phyloP scores from a whole-genome alignment of 2,329 filamentous ascomycete species.

The Eurotiales sp. region DNA sequence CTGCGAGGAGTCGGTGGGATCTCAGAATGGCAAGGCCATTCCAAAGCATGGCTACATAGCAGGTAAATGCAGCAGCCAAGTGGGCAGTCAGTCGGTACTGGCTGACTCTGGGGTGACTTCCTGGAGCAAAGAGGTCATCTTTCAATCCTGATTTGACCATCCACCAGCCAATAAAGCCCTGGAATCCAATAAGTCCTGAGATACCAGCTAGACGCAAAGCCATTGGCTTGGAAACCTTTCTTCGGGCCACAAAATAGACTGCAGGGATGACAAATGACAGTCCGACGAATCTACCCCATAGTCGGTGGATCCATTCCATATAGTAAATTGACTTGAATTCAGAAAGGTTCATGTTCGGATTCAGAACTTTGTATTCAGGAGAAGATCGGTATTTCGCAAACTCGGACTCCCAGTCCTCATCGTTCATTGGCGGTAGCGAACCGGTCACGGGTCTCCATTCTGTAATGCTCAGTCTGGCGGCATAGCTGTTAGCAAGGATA shows the following conservation, averaged over 20 bases:
- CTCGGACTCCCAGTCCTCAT: constrained; percentile 83
- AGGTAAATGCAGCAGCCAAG: constrained; percentile 83
- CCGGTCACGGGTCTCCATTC: constrained; percentile 98
- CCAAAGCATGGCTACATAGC: constrained; percentile 92
- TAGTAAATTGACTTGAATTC: constrained; percentile 99
- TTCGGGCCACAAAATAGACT: constrained; percentile 78
- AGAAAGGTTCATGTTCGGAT: constrained; percentile 84
- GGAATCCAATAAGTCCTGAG: constrained; percentile 83
- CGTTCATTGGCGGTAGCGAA: constrained; percentile 74
- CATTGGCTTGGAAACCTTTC: constrained; percentile 74
- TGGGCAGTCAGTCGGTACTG: constrained; percentile 92
- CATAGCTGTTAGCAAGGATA: constrained; percentile 2
- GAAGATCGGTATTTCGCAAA: constrained; percentile 90
- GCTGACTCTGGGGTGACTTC: constrained; percentile 84
- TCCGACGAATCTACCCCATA: constrained; percentile 91
- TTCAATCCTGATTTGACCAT: constrained; percentile 98
- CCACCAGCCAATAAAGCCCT: constrained; percentile 97
- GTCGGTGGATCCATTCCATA: constrained; percentile 96
- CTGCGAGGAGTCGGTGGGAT: constrained; percentile 65
- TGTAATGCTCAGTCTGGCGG: constrained; percentile 83
- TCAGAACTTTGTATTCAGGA: constrained; percentile 87
- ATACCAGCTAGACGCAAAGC: constrained; percentile 76
- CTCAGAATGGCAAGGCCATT: constrained; percentile 82
- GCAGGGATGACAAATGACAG: constrained; percentile 85
- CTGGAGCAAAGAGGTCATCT: constrained; percentile 90